Conservation (phyloP, 352 stramenopile genomes). For the Phytopythium vexans region DNA sequence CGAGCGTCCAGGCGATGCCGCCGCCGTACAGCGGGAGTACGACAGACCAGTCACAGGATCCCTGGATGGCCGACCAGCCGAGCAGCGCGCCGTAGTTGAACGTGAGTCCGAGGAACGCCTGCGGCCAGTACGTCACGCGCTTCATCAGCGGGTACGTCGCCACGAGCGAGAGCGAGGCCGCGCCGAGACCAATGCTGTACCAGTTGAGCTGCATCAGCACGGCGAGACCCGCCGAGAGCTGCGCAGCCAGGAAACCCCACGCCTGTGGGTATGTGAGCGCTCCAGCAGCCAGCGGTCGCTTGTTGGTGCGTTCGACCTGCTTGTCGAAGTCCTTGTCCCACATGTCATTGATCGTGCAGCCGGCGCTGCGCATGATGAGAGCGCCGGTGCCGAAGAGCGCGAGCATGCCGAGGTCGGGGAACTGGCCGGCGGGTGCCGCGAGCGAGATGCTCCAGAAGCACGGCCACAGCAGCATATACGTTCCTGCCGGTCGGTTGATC, state of each 20-base stretch:
- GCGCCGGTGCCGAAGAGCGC: constrained; percentile 86
- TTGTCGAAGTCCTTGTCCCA: constrained; percentile 98
- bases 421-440: constrained; percentile 71
- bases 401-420: constrained; percentile 83
- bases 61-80: constrained; percentile 89
- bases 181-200: constrained; percentile 92
- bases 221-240: constrained; percentile 90
- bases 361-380: constrained; percentile 96
- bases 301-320: constrained; percentile 93
- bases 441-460: constrained; percentile 97
- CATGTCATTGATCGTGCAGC: constrained; percentile 99
- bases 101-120: constrained; percentile 96
- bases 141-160: constrained; percentile 97
- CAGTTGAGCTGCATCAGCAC: constrained; percentile 95
- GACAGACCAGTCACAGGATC: constrained; percentile 78
- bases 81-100: constrained; percentile 99
- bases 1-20: constrained; percentile 96
- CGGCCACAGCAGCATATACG: constrained; percentile 96
- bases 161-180: constrained; percentile 93
- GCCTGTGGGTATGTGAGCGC: constrained; percentile 90
- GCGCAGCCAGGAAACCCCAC: constrained; percentile 90
- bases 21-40: constrained; percentile 93
- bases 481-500: constrained; percentile 82
- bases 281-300: constrained; percentile 92
- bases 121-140: constrained; percentile 96